Evolutionary conservation across 441 rosid species (phyloP), one percentile per base, ranked within the genome.

Genomic region (Corymbia calophylla): DNA sequence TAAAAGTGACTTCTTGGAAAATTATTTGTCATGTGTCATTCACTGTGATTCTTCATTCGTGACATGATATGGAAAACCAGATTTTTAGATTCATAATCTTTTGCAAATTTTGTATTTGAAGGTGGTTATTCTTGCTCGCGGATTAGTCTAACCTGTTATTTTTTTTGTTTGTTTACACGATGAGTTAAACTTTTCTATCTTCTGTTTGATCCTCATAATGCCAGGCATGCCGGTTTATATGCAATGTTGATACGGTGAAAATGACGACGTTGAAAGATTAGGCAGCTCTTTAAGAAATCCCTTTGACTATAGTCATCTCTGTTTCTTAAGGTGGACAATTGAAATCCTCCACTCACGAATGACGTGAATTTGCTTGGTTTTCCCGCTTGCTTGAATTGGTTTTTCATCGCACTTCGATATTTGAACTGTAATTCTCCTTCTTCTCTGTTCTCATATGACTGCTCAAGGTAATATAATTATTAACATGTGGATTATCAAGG

Each of bases 1-100:
- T 3, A 73, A 73, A 9, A 21, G 82, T 21, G 49, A 35, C 16
- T 73, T 21, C 18, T 21, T 7, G 11, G 29, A 73, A 73, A 39
- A 39, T 39, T 35, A 1, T 68, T 70, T 39, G 9, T 19, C 1
- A 35, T 19, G 12, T 0, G 0, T 19, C 82, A 1, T 73, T 1
- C 48, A 19, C 8, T 35, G 2, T 3, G 82, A 73, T 73, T 73
- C 82, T 73, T 35, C 49, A 73, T 73, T 1, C 0, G 35, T 11
- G 49, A 6, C 25, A 39, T 56, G 62, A 32, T 68, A 2, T 9
- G 27, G 80, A 32, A 19, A 0, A 68, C 25, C 47, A 18, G 80
- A 68, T 23, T 9, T 32, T 68, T 70, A 18, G 47, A 70, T 70
- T 70, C 62, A 35, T 70, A 32, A 0, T 68, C 44, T 68, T 68